Evolutionary conservation across 768 basidiomycete species (phyloP), one percentile per base, ranked within the genome.

Genomic region (Mycena alexandri): DNA sequence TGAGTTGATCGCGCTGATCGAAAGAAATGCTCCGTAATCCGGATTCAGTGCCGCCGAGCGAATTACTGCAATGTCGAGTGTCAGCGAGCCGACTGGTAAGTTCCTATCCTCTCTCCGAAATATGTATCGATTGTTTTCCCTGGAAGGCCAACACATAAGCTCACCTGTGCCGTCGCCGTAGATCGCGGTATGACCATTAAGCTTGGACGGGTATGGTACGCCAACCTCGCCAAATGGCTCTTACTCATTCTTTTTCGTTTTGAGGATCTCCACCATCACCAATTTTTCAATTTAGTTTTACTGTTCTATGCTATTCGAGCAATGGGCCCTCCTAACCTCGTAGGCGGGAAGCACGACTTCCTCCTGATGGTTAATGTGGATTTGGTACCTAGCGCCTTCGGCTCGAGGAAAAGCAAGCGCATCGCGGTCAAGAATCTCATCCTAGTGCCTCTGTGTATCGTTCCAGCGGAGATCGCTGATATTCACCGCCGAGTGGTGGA

Each of bases 331-430:
- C 62, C 62, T 5, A 46, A 48, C 8, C 62, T 47, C 14, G 53
- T 44, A 1, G 25, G 44, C 53, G 62, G 22, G 24, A 55, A 41
- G 1, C 62, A 63, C 51, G 62, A 63, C 0, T 55, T 63, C 34
- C 5, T 63, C 16, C 21, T 63, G 17, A 63, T 63, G 62, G 62
- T 63, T 12, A 44, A 55, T 3, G 14, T 63, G 24, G 62, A 63
- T 21, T 19, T 63, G 33, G 53, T 63, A 14, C 53, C 62, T 2
- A 17, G 48, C 22, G 21, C 52, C 12, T 22, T 19, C 43, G 44
- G 46, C 14, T n/a, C 11, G 11, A 22, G 44, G 16, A 29, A 25
- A 33, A 22, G 17, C 1, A 53, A 63, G n/a, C 53, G 44, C n/a
- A 63, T 63, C 46, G 14, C 44, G 0, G 62, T 63, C 21, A 47